phyloP scores from a whole-genome alignment of 805 yeast species.

The Candida easanensis region DNA sequence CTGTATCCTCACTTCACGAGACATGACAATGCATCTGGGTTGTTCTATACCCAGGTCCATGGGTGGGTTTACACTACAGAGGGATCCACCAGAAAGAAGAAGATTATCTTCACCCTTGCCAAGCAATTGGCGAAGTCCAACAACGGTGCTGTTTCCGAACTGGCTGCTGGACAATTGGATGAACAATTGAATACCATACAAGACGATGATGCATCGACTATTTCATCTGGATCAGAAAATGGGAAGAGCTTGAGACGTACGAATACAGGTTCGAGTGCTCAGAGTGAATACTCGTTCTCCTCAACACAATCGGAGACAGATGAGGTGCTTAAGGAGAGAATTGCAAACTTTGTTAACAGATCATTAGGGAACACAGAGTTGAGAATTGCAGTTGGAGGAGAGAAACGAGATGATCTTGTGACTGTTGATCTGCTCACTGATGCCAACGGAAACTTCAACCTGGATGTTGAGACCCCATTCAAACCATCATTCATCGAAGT shows the following conservation, averaged over 20 bases:
- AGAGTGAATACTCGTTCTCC: conserved; percentile 2
- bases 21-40: conserved; percentile 28
- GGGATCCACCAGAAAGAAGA: conserved; percentile 64
- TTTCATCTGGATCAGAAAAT: conserved; percentile 7
- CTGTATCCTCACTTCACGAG: conserved; percentile 58
- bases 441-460: conserved; percentile 61
- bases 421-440: conserved; percentile 50
- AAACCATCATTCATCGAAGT: conserved; percentile 60
- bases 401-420: conserved; percentile 31
- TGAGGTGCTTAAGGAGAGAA: conserved; percentile 55
- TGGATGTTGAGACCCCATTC: conserved; percentile 52
- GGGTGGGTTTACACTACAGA: conserved; percentile 77
- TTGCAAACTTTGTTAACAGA: conserved; percentile 68
- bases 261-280: conserved; percentile 11
- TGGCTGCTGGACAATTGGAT: conserved; percentile 35
- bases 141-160: conserved; percentile 20
- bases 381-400: conserved; percentile 54
- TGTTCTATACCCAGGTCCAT: conserved; percentile 56
- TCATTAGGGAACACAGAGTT: conserved; percentile 58
- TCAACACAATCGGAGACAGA: conserved; percentile 32
- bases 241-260: conserved; percentile 7
- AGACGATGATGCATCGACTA: conserved; percentile 25
- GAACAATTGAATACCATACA: conserved; percentile 32
- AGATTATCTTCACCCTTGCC: conserved; percentile 64
- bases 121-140: conserved; percentile 55